Percentiles rank a stretch among this genome's conserved stretches.
Evolutionary conservation across 2,329 filamentous ascomycete genomes (phyloP).

Genomic region (Stagonosporopsis vannaccii): DNA sequence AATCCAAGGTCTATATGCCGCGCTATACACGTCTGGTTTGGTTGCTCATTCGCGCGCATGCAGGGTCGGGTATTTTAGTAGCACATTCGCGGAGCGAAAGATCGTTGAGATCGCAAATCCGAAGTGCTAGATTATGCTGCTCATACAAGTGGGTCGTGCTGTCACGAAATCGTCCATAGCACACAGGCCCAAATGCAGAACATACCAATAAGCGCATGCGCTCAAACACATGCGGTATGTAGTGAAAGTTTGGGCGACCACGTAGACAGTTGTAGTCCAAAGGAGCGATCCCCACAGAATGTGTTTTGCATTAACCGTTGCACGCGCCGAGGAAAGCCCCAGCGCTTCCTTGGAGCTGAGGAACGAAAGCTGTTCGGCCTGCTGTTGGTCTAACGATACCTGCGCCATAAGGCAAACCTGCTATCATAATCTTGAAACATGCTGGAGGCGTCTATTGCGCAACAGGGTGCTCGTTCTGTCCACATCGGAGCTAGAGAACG

Average conservation of each 20-base stretch:
- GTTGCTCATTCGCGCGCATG: constrained; percentile 38
- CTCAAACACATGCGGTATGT: constrained; percentile 5
- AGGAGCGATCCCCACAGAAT: constrained; percentile 13
- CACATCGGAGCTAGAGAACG: constrained; percentile 30
- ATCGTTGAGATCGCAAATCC: background rate
- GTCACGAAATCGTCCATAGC: constrained; percentile 18
- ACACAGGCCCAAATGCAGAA: constrained; percentile 8
- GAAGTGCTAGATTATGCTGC: constrained; percentile 9
- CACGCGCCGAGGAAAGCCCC: constrained; percentile 44
- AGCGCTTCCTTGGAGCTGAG: constrained; percentile 39
- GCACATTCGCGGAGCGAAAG: background rate
- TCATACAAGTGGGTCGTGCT: constrained; percentile 16
- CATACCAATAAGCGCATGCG: constrained; percentile 11
- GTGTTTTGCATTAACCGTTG: constrained; percentile 42
- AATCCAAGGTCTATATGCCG: constrained; percentile 34
- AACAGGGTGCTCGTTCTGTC: constrained; percentile 39
- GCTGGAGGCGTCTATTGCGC: constrained; percentile 24
- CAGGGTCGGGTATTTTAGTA: constrained; percentile 31
- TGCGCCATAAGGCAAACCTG: constrained; percentile 16
- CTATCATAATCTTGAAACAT: constrained; percentile 14
- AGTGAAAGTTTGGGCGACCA: constrained; percentile 16
- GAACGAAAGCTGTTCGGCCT: constrained; percentile 11
- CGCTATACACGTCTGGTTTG: constrained; percentile 40
- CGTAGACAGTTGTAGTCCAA: constrained; percentile 11
- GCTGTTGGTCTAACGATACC: constrained; percentile 26